Percentiles rank a stretch among this genome's conserved stretches.
These are phyloP conservation scores for Syncephalastrum racemosum DNA, from an alignment of 371 early-diverging fungal genomes.

Conservation along the genomic window DNA sequence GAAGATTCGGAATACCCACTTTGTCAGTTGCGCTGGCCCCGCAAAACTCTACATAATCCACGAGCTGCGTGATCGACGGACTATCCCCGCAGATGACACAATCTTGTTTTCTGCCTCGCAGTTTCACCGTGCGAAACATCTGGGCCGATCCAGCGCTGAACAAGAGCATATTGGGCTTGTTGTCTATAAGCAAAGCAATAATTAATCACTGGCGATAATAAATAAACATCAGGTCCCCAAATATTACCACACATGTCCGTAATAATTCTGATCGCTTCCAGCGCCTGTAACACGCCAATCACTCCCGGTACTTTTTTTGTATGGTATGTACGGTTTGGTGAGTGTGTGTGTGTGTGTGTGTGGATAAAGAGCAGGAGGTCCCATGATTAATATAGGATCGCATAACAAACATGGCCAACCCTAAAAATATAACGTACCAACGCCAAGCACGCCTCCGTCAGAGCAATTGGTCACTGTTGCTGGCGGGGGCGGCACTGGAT, in stretches of 20 bases:
- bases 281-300: constrained; percentile 94
- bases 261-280: constrained; percentile 91
- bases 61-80: constrained; percentile 74
- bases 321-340: too few relatives aligned
- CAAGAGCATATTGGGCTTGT: constrained; percentile 71
- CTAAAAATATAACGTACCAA: constrained; percentile 45
- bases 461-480: constrained; percentile 90
- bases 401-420: background rate
- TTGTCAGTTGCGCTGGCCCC: constrained; percentile 78
- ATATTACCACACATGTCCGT: constrained; percentile 36
- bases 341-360: too few relatives aligned
- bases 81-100: constrained; percentile 89
- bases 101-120: constrained; percentile 65
- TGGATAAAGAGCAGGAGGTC: too few relatives aligned
- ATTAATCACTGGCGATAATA: background rate
- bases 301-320: constrained; percentile 80
- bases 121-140: constrained; percentile 79
- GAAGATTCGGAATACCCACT: constrained; percentile 26
- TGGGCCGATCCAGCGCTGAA: constrained; percentile 74
- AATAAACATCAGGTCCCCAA: background rate
- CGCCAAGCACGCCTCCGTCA: constrained; percentile 98
- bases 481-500: constrained; percentile 89
- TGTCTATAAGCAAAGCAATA: constrained; percentile 11
- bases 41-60: constrained; percentile 93
- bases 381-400: constrained; percentile 11